Evolutionary conservation across 495 filamentous ascomycete genomes (phyloP).

Genomic region (Aspergillus coremiiformis): DNA sequence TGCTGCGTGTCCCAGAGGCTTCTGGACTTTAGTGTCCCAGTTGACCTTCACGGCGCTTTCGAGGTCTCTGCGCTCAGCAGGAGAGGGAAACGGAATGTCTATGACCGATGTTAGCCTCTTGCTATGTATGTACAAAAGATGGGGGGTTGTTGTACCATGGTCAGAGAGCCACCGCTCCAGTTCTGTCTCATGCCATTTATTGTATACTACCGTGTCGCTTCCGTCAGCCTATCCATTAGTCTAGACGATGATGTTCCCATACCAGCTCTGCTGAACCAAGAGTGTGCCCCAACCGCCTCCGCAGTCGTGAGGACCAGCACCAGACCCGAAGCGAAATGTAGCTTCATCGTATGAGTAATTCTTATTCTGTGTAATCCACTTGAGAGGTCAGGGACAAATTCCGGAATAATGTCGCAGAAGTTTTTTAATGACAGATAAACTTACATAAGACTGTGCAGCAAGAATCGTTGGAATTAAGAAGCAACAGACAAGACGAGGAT

Average conservation of each 20-base stretch:
- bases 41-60: constrained; percentile 79
- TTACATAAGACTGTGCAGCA: background rate
- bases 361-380: background rate
- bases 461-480: background rate
- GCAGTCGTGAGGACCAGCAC: constrained; percentile 60
- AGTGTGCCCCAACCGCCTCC: constrained; percentile 59
- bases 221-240: background rate
- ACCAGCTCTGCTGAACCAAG: constrained; percentile 82
- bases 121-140: background rate
- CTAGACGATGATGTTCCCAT: constrained; percentile 23
- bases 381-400: background rate
- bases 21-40: constrained; percentile 69
- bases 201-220: constrained; percentile 60
- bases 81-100: constrained; percentile 76
- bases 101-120: constrained; percentile 7
- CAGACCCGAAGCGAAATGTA: constrained; percentile 57
- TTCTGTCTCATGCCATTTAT: constrained; percentile 98
- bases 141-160: constrained; percentile 39
- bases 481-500: background rate
- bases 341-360: constrained; percentile 54
- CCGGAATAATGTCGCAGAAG: background rate
- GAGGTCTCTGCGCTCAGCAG: constrained; percentile 80
- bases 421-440: too few relatives aligned
- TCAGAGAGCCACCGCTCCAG: constrained; percentile 96
- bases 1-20: constrained; percentile 64